Base-by-base conservation (phyloP, 1,284 basidiomycete species). In the Cryptococcus sp. region DNA sequence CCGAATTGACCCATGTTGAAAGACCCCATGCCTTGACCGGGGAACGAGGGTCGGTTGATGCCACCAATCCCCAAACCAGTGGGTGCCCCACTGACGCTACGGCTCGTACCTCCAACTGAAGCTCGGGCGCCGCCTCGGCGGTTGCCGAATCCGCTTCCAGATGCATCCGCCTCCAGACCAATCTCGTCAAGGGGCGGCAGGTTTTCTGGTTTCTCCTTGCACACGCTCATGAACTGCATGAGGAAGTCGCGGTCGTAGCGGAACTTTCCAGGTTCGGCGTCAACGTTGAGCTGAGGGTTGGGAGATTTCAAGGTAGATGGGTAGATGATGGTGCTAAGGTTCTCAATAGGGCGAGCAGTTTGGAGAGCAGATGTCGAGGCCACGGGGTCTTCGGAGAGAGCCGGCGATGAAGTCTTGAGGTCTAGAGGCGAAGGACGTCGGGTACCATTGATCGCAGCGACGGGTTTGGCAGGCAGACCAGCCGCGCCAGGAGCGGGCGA, bases 201-300 rank as follows among this genome's bases (percentile, higher is more conserved):
- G 55, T 85, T 84, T 57, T 89, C 89, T 0, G 96, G 95, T 79
- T 93, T 95, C 79, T 97, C 94, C 78, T 88, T 91, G 83, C 93
- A 99, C 56, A 96, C 81, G 41, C 82, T 81, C 92, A 97, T 96
- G 81, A 99, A 99, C 75, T 99, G 96, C 63, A 99, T 80, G 34
- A 99, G 83, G 86, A 99, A 99, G 46, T 95, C 92, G 50, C 95
- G 92, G 78, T 98, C 93, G 78, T 99, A 99, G 69, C 94, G 87
- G 83, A 93, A 97, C 79, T 93, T 95, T 69, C 94, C 93, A 70
- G 89, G 88, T 59, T 79, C 73, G 17, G 88, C 88, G 59, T 88
- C 85, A 58, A 85, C 82, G 78, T 97, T 98, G 68, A 98, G 87
- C 69, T 92, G 90, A 8, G 88, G 79, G 66, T 84, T 85, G 3